Evolutionary conservation across 305 asterid genomes (phyloP), one percentile per base, ranked within the genome.

Genomic region (Fraxinus sp.): DNA sequence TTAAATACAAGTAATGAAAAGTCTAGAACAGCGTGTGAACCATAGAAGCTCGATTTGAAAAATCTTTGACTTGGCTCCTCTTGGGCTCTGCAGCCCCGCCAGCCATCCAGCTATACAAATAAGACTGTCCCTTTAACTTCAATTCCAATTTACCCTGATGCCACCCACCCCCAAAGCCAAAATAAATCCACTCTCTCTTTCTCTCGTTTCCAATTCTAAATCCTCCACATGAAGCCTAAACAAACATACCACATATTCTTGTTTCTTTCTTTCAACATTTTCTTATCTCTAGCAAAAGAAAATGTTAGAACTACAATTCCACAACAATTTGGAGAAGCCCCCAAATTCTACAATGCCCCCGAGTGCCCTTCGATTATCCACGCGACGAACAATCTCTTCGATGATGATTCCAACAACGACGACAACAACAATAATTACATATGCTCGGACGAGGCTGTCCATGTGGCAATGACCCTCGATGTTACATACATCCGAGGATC

Each of bases 301-400:
- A 20, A 77, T 68, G 79, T 32, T 22, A 80, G 62, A 44, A 35
- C 76, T 35, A 68, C 86, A 76, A 86, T 81, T 39, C 66, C 93
- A 2, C 90, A 88, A 36, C 85, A 73, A 66, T 95, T 95, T 83
- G 82, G 93, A 66, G 98, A 95, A 84, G 98, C 98, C 44, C 98
- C 98, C 7, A 85, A 95, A 36, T 95, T 92, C 93, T 95, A 95
- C 84, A 95, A 95, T 4, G 86, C 97, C 18, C 92, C 84, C 0
- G 82, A 88, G 0, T 95, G 98, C 80, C 92, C 94, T 41, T 74
- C 89, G 4, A 78, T 90, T 74, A 13, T 22, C 7, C 74, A 62
- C 35, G 4, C 33, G 4, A 28, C 55, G 5, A 80, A 66, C 28
- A 35, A 57, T 55, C 0, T 26, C 3, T 41, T 30, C 22, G 37